Conservation (phyloP, 257 asterid genomes). For the Cinchona pubescens region DNA sequence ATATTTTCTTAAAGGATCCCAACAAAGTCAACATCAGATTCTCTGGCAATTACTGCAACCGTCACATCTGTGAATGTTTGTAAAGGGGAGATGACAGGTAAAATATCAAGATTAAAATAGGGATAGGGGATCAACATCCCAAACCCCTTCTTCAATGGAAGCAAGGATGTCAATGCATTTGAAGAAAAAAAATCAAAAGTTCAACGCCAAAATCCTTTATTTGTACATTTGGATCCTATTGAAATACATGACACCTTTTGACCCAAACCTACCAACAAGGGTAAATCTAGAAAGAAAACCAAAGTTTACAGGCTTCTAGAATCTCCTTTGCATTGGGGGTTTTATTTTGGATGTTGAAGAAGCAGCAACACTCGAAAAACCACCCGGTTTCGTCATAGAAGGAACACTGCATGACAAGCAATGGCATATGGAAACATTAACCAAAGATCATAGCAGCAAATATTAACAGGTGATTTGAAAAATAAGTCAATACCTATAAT, state of each 20-base stretch:
- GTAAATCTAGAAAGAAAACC: neutral
- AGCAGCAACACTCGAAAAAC: constrained; percentile 19
- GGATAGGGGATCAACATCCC: neutral
- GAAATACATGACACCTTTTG: neutral
- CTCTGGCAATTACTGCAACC: neutral
- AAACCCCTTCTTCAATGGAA: neutral
- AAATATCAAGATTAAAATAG: neutral
- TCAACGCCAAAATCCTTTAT: neutral
- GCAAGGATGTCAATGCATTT: neutral
- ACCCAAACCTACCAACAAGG: neutral
- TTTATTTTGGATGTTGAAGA: constrained; percentile 24
- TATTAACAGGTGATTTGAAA: neutral
- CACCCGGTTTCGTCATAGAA: constrained; percentile 19
- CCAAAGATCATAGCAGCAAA: neutral
- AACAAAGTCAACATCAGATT: too few relatives aligned
- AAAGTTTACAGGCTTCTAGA: neutral
- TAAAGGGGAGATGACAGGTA: neutral
- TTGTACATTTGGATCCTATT: neutral
- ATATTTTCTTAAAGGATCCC: too few relatives aligned
- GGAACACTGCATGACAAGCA: constrained; percentile 17
- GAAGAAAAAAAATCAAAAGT: too few relatives aligned
- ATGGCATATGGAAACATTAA: neutral
- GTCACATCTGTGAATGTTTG: neutral
- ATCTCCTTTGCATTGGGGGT: constrained; percentile 12
- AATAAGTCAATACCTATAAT: constrained; percentile 35